These are phyloP conservation scores for Starmerella sp. DNA, from an alignment of 805 yeast genomes.

Conservation along the genomic window DNA sequence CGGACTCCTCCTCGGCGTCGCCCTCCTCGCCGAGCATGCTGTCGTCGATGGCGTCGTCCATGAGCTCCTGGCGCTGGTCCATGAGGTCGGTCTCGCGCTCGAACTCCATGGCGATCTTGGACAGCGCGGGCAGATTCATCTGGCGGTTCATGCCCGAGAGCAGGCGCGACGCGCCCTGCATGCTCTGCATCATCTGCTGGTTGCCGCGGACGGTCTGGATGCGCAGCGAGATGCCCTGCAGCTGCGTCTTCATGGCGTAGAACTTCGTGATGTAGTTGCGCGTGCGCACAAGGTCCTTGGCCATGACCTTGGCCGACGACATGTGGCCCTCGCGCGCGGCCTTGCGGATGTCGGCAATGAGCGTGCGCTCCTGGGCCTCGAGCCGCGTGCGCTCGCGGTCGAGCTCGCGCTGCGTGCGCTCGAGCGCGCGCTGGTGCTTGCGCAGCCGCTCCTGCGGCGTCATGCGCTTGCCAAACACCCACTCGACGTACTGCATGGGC, in stretches of 20 bases:
- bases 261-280: conserved; percentile 74
- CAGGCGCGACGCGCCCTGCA: conserved; percentile 84
- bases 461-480: conserved; percentile 89
- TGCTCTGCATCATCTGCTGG: conserved; percentile 88
- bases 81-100: conserved; percentile 88
- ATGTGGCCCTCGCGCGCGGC: conserved; percentile 85
- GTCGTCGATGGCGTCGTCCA: conserved; percentile 96
- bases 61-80: conserved; percentile 98
- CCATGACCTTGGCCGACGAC: conserved; percentile 85
- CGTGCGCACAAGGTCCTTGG: conserved; percentile 87
- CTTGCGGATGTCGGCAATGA: conserved; percentile 75
- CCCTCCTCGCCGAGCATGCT: conserved; percentile 79
- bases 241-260: conserved; percentile 83
- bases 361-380: conserved; percentile 84
- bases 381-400: conserved; percentile 77
- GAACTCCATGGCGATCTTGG: conserved; percentile 87
- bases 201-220: conserved; percentile 87
- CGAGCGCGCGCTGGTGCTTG: conserved; percentile 90
- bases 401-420: conserved; percentile 85
- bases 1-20: conserved; percentile 68
- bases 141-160: conserved; percentile 77
- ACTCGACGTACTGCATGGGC: conserved; percentile 60
- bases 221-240: conserved; percentile 86
- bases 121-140: conserved; percentile 83
- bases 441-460: conserved; percentile 94